Base-by-base conservation (phyloP, 1,139 yeast genomes). In the Debaryomycetaceae sp. region DNA sequence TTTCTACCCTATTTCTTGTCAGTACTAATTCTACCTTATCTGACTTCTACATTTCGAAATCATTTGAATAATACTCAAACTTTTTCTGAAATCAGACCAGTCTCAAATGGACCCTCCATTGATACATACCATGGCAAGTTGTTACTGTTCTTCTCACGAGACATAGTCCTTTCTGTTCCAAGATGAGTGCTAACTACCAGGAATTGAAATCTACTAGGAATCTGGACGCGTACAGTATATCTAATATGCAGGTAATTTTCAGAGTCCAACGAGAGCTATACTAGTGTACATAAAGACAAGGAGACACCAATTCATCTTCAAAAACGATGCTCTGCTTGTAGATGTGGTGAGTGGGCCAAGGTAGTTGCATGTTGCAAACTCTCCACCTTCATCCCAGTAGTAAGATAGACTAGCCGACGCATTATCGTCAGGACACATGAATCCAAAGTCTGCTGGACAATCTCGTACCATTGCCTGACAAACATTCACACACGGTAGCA, bases 401-500 rank as follows among this genome's bases (percentile, higher is more conserved):
- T 85, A 85, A 44, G 88, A 59, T 52, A 58, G 48, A 9, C 59
- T 47, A 22, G 80, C 64, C 3, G 75, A 58, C 0, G 60, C 57
- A 39, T 75, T 68, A 4, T 50, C 53, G 0, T 55, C 55, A 0
- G 98, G 98, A 56, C 98, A 93, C 31, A 61, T 55, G 61, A 93
- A 90, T 1, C 80, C 81, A 55, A 93, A 81, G 34, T 68, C 80
- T 0, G 91, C 70, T 0, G 97, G 97, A 62, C 99, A 93, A 60
- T 86, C 87, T 45, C 90, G 75, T 4, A 85, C 95, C 8, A 93
- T 79, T 3, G 83, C 78, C 48, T 87, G 72, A 62, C 98, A 93
- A 47, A 86, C 78, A 55, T 86, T 85, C 40, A 85, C 76, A 60
- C 99, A 93, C 0, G 99, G 99, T 45, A 88, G 63, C 2, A 93